Conservation (phyloP, 139 green algal genomes). For the Desmodesmus armatus region DNA sequence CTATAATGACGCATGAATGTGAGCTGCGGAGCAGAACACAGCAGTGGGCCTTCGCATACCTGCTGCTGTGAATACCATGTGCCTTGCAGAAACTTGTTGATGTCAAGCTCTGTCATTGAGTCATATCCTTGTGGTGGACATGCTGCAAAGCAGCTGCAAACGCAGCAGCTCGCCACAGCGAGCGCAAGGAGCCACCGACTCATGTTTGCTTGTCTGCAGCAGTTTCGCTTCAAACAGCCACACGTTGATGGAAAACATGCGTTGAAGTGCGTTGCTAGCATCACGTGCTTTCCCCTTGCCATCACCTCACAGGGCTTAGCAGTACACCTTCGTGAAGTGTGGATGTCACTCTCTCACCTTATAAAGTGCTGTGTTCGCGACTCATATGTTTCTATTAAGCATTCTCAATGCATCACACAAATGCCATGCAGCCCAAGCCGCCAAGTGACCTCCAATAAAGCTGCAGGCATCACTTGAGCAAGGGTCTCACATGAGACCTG, state of each 20-base stretch:
- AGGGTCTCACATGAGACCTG: no score
- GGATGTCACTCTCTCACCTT: no score
- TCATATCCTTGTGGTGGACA: conserved; percentile 51
- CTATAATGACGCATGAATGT: background rate
- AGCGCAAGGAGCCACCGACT: conserved; percentile 1
- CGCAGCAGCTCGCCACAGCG: conserved; percentile 8
- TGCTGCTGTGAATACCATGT: conserved; percentile 56
- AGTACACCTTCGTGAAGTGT: no score
- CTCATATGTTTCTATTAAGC: no score
- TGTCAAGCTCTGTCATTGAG: conserved; percentile 33
- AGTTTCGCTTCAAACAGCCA: background rate
- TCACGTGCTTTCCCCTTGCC: no score
- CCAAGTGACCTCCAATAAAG: no score
- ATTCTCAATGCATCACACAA: background rate
- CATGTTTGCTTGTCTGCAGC: background rate
- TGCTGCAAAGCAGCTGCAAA: background rate
- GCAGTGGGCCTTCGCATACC: conserved; percentile 34
- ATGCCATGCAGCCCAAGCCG: no score
- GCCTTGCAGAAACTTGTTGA: conserved; percentile 37
- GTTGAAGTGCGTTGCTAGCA: background rate
- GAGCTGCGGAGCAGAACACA: background rate
- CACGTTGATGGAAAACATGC: background rate
- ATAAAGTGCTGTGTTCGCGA: no score
- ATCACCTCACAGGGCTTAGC: no score
- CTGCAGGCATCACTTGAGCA: no score